Evolutionary conservation across 129 eudicot species (phyloP), one percentile per base, ranked within the genome.

Genomic region (Helianthus tuberosus): DNA sequence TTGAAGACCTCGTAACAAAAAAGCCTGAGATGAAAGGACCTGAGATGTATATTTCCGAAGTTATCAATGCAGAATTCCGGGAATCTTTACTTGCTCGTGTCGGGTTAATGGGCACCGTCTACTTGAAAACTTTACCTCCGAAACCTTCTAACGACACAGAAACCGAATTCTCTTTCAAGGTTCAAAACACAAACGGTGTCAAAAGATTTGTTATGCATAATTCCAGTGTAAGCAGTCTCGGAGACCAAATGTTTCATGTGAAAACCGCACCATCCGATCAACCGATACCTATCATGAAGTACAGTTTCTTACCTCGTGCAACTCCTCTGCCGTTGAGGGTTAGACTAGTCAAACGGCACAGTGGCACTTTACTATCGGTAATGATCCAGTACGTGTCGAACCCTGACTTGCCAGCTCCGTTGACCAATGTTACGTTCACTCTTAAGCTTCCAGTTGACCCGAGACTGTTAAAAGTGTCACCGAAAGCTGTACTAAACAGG

Each of bases 371-470:
- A 49, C 94, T 94, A 32, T 94, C 99, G 3, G 82, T 94, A 39
- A 94, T 94, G 99, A 83, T 94, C 64, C 99, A 94, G 52, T 94
- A 91, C 44, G 94, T 82, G 11, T 83, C 97, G 5, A 94, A 89
- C 71, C 97, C 99, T 0, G 97, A 94, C 62, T 52, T 91, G 51
- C 86, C 91, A 0, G 84, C 64, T 0, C 97, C 99, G 27, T 74
- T 94, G 75, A 91, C 72, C 35, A 82, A 94, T 50, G 97, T 94
- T 52, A 91, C 96, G 14, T 83, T 94, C 82, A 76, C 82, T 62
- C 77, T 94, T 71, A 94, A 89, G 74, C 86, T 94, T 55, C 97
- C 99, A 1, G 96, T 94, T 67, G 97, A 94, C 75, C 99, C 99
- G 6, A 81, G 90, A 7, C 79, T 91, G 6, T 77, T 91, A 11